Conservation (phyloP, 2,329 filamentous ascomycete species). For the Colletotrichum tropicale region DNA sequence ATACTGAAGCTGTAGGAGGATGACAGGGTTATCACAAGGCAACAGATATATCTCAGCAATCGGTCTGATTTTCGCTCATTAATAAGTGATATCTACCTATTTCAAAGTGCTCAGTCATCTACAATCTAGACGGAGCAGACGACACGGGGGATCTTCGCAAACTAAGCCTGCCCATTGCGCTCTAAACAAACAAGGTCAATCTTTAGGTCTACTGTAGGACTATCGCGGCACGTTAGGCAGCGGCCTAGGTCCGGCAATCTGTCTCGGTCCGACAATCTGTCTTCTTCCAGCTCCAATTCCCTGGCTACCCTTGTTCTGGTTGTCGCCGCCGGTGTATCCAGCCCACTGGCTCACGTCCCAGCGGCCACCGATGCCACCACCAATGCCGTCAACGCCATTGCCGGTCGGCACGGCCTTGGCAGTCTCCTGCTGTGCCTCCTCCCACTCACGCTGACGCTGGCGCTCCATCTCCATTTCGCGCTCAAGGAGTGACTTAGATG, state of each 20-base stretch:
- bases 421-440: conserved; percentile 72
- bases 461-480: conserved; percentile 83
- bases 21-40: neutral
- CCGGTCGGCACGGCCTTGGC: conserved; percentile 57
- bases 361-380: conserved; percentile 68
- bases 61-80: neutral
- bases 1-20: neutral
- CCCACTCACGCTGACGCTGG: conserved; percentile 80
- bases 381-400: conserved; percentile 64
- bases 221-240: conserved; percentile 44
- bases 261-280: conserved; percentile 81
- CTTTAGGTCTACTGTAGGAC: neutral
- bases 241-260: conserved; percentile 79
- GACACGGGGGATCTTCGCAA: neutral
- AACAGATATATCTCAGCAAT: neutral
- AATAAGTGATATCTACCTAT: neutral
- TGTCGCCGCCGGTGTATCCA: conserved; percentile 77
- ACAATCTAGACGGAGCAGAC: neutral
- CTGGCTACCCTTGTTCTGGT: conserved; percentile 69
- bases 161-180: neutral
- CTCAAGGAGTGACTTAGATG: conserved; percentile 74
- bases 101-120: neutral
- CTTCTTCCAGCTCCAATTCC: conserved; percentile 74
- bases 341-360: conserved; percentile 81
- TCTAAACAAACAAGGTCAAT: neutral